Percentiles rank a stretch among this genome's conserved stretches.
Conservation (phyloP, 129 eudicot species). For the sunflower (Helianthus annuus) region HanXRQr2.0-SUNRISE NC_035437.2:73530614-73531113, state of each 20-base stretch:
- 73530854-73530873: slow-evolving; percentile 4
- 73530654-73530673: slow-evolving; percentile 6
- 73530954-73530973: slow-evolving; percentile 14
- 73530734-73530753: background rate
- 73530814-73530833: slow-evolving; percentile 5
- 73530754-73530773: background rate
- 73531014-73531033: background rate
- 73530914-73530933: slow-evolving; percentile 14
- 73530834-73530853: slow-evolving; percentile 5
- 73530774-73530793: background rate
- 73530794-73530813: background rate
- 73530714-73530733: background rate
- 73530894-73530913: slow-evolving; percentile 8
- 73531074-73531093: slow-evolving; percentile 78
- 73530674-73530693: background rate
- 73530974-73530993: slow-evolving; percentile 6
- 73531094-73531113: slow-evolving; percentile 99
- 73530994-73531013: slow-evolving; percentile 4
- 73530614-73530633: background rate
- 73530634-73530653: background rate
- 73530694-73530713: background rate
- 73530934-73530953: slow-evolving; percentile 14
- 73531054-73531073: slow-evolving; percentile 9
- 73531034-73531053: slow-evolving; percentile 9
- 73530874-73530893: slow-evolving; percentile 14